Evolutionary conservation across 768 basidiomycete species (phyloP), one percentile per base, ranked within the genome.

Genomic region (Suillus bovinus): DNA sequence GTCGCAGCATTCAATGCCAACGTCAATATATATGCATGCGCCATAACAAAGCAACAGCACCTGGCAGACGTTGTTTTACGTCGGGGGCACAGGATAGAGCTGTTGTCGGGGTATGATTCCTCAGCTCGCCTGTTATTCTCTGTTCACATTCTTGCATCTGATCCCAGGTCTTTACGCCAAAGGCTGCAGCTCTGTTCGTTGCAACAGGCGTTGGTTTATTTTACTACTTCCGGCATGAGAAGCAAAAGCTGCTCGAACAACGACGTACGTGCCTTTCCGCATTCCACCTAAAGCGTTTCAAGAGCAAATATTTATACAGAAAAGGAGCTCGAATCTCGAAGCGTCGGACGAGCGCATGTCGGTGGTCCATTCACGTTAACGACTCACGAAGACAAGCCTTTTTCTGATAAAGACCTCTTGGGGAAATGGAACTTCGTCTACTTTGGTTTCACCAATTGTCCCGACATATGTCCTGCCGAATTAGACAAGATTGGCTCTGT

Each of bases 371-470:
- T 99, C 81, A 76, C 78, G 5, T 80, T 99, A 55, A 84, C 80
- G 5, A 84, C 86, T 8, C 87, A 90, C 53, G 77, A 86, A 10
- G 87, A 86, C 61, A 73, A 82, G 60, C 74, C 84, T 0, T 99
- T 94, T 77, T 90, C 94, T 2, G 89, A 98, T 50, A 77, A 90
- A 60, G 85, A 96, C 70, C 78, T 99, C 52, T 75, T 90, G 29
- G 96, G 95, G 39, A 91, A 92, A 78, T 98, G 93, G 93, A 90
- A 83, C n/a, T 77, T 93, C 63, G 83, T 93, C 52, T 93, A 98
- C 79, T 99, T 99, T 76, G 97, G 97, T n/a, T 99, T 99, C 80
- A 96, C 96, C 34, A 96, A 99, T 76, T 99, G 97, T 76, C 96
- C 97, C 7, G 97, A 99, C 76, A 98, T 99, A 59, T 99, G 97